Conservation (phyloP, 257 asterid genomes). For the Thymus quinquecostatus region DNA sequence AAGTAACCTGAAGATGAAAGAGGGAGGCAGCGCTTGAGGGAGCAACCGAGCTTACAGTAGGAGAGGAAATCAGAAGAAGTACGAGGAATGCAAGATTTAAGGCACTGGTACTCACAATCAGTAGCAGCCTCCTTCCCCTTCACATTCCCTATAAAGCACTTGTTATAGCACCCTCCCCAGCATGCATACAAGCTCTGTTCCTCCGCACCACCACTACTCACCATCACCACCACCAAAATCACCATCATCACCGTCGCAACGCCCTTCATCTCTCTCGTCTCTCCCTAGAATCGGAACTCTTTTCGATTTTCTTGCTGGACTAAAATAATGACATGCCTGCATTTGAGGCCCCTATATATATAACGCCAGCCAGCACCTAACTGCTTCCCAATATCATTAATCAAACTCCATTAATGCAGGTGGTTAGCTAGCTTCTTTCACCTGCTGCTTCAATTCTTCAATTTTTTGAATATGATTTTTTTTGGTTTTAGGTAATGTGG, state of each 20-base stretch:
- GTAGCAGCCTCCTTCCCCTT: neutral
- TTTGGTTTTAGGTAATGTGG: too few relatives aligned
- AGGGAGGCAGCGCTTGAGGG: conserved; percentile 28
- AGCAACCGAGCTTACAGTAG: conserved; percentile 31
- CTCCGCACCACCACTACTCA: conserved; percentile 1
- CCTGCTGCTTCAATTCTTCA: neutral
- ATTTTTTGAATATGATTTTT: neutral
- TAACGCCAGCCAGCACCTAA: conserved; percentile 23
- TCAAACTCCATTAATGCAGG: conserved; percentile 17
- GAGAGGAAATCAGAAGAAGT: conserved; percentile 1
- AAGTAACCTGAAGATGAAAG: neutral
- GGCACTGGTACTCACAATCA: conserved; percentile 25
- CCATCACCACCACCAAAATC: neutral
- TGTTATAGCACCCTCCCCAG: conserved; percentile 33
- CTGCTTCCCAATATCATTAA: conserved; percentile 7
- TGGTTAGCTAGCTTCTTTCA: conserved; percentile 13
- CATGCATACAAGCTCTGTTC: conserved; percentile 12
- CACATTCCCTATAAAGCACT: neutral
- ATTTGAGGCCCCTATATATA: conserved; percentile 18
- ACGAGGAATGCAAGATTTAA: conserved; percentile 8
- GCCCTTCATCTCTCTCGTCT: neutral
- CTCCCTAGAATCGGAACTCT: neutral
- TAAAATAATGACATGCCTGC: neutral
- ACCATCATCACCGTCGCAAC: neutral
- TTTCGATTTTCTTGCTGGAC: too few relatives aligned